A percentile compares a stretch with the other conserved stretches of the same genome.
Conservation (phyloP, 106 monocot species). For the Allium cepa region DNA sequence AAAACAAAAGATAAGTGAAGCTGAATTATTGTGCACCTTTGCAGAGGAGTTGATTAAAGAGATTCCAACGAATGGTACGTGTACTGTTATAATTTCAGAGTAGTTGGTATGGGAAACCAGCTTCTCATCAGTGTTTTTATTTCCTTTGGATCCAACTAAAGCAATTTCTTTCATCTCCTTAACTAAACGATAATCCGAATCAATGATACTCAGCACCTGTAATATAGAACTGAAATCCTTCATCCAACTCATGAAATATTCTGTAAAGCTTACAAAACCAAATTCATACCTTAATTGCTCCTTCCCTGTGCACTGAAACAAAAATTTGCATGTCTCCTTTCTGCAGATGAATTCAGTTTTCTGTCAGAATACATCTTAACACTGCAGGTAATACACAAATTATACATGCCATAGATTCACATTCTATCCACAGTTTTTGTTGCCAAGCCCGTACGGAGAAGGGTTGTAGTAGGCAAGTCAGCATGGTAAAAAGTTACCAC, state of each 20-base stretch:
- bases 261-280: no score
- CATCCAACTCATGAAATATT: background rate
- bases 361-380: no score
- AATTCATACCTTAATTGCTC: conserved; percentile 69
- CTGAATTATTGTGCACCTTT: conserved; percentile 39
- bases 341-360: conserved; percentile 23
- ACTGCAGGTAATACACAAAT: no score
- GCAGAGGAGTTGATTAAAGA: conserved; percentile 82
- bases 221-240: conserved; percentile 12
- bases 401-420: no score
- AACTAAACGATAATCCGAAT: conserved; percentile 68
- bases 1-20: background rate
- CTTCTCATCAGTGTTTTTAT: conserved; percentile 32
- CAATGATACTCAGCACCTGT: conserved; percentile 84
- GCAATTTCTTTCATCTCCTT: conserved; percentile 43
- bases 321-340: conserved; percentile 77
- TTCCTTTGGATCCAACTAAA: conserved; percentile 41
- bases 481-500: no score
- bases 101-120: conserved; percentile 31
- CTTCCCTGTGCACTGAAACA: conserved; percentile 72
- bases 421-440: no score
- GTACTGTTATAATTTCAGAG: conserved; percentile 43
- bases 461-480: no score
- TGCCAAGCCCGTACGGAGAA: no score
- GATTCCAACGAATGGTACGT: conserved; percentile 67